Evolutionary conservation across 768 basidiomycete species (phyloP).

Genomic region (Tylopilus plumbeoviolaceoides): DNA sequence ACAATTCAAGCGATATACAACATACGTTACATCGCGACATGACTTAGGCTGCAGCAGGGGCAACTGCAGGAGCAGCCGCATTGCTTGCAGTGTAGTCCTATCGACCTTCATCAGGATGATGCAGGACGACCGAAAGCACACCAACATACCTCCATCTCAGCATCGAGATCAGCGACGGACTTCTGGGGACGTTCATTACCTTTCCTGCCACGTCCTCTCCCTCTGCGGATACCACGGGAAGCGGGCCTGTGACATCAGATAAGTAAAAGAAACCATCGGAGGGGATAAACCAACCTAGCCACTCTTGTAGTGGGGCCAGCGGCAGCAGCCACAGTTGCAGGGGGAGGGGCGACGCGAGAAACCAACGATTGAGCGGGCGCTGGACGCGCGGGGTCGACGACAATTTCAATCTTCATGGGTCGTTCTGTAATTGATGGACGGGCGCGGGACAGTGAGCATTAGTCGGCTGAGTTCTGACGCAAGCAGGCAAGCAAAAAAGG

Average conservation of each 20-base stretch:
- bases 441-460: slow-evolving; percentile 32
- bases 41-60: slow-evolving; percentile 36
- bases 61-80: slow-evolving; percentile 39
- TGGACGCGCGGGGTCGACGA: slow-evolving; percentile 80
- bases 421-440: slow-evolving; percentile 62
- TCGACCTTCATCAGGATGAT: neutral
- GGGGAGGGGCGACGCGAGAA: slow-evolving; percentile 79
- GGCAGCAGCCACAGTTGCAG: slow-evolving; percentile 28
- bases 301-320: slow-evolving; percentile 16
- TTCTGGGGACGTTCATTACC: slow-evolving; percentile 62
- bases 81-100: slow-evolving; percentile 70
- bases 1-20: neutral
- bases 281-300: slow-evolving; percentile 32
- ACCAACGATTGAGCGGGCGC: slow-evolving; percentile 60
- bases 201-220: slow-evolving; percentile 44
- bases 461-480: slow-evolving; percentile 34
- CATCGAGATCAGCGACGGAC: slow-evolving; percentile 87
- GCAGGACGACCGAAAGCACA: neutral
- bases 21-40: neutral
- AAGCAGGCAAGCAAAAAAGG: slow-evolving; percentile 40
- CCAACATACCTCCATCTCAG: slow-evolving; percentile 89
- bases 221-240: slow-evolving; percentile 44
- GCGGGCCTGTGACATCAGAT: slow-evolving; percentile 25
- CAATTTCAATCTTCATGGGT: slow-evolving; percentile 98
- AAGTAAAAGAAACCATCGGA: neutral